Evolutionary conservation across 2,329 filamentous ascomycete species (phyloP), one percentile per base, ranked within the genome.

Genomic region (Paramyrothecium roridum): DNA sequence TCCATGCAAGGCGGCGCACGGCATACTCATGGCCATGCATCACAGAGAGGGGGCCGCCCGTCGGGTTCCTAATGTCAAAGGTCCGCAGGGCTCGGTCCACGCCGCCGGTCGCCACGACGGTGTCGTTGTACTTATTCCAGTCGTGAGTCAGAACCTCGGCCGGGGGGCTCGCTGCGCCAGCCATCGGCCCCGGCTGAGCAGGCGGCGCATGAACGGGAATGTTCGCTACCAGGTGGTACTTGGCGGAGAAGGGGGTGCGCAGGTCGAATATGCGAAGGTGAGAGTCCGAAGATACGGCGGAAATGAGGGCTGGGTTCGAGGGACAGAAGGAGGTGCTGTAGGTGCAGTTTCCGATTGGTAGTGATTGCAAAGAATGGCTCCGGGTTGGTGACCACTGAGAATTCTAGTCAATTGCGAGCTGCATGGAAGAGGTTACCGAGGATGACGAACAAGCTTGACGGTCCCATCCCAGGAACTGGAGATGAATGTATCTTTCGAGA

Each of bases 71-170:
- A 48, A 97, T 87, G 71, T 99, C 95, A 66, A 98, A 98, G 0
- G 90, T 95, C 50, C 95, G 86, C 57, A 99, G 87, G 19, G 88
- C 76, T 53, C 90, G 84, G 71, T 99, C 95, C 3, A 98, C 95
- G 54, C 95, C 93, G 1, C 86, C 95, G 0, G 91, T 91, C 0
- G 95, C 95, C 54, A 99, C 78, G 23, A 97, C 80, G 0, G 86
- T 88, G 61, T 92, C 86, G 43, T 89, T 84, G 75, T 99, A 99
- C 74, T 99, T 99, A 77, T 99, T 99, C 95, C 95, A 99, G 73
- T 99, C 95, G 73, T 98, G 95, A 0, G 93, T 96, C 33, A 99
- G 82, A 40, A 91, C 85, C 77, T 99, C 95, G 11, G 85, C 81
- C 0, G 92, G 91, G n/a, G 85, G 60, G 63, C 52, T 45, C 26